These are phyloP conservation scores for Calonectria pseudoturangicola DNA, from an alignment of 2,329 filamentous ascomycete species.

Conservation along the genomic window DNA sequence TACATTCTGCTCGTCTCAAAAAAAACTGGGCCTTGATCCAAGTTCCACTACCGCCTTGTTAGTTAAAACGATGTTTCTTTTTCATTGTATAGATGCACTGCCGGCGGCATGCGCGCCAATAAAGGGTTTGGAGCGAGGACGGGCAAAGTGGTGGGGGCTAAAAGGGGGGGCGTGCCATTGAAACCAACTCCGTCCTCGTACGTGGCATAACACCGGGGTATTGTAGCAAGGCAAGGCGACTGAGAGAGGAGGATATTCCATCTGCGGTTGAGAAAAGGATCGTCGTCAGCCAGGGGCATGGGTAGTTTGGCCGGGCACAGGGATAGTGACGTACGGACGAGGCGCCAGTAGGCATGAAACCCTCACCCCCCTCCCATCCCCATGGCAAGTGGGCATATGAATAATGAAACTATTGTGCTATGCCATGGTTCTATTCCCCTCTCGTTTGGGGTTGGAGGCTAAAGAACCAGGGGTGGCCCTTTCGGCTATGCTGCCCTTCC, in stretches of 20 bases:
- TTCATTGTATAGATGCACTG: background rate
- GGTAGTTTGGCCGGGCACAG: background rate
- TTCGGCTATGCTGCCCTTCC: constrained; percentile 12
- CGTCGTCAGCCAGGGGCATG: constrained; percentile 14
- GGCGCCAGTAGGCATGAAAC: constrained; percentile 15
- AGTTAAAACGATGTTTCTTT: background rate
- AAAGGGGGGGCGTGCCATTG: background rate
- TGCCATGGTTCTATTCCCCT: constrained; percentile 4
- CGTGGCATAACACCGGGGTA: constrained; percentile 3
- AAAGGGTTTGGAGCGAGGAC: constrained; percentile 1
- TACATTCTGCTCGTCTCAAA: background rate
- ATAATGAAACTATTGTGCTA: constrained; percentile 21
- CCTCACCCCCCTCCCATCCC: no score
- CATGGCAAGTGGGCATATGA: constrained; percentile 3
- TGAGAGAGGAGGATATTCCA: background rate
- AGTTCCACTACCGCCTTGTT: background rate
- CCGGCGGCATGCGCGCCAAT: constrained; percentile 18
- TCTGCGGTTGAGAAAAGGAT: background rate
- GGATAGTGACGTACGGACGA: constrained; percentile 16
- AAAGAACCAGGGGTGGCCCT: constrained; percentile 30
- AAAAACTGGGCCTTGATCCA: background rate
- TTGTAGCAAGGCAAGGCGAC: background rate
- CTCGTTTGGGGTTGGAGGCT: constrained; percentile 37
- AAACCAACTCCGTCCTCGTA: constrained; percentile 6
- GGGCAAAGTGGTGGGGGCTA: background rate